These are phyloP conservation scores for Veloboletus limbatus DNA, from an alignment of 1,284 basidiomycete genomes.

Conservation along the genomic window DNA sequence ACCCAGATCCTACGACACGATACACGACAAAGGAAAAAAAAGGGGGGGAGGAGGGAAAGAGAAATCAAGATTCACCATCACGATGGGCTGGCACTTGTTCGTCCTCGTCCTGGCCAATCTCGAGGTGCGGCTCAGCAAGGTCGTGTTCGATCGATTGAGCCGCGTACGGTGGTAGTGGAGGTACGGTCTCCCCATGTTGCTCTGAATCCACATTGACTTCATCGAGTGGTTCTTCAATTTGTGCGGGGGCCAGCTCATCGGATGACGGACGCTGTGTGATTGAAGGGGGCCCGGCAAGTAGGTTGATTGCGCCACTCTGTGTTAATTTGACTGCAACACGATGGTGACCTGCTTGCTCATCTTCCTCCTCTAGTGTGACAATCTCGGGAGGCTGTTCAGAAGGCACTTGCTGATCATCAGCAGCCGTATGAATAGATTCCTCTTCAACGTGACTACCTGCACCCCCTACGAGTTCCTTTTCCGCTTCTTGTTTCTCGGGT, in stretches of 20 bases:
- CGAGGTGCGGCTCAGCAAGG: conserved; percentile 7
- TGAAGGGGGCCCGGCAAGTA: conserved; percentile 42
- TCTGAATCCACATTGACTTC: conserved; percentile 25
- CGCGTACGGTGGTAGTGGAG: conserved; percentile 12
- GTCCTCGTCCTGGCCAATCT: conserved; percentile 20
- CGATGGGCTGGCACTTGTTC: conserved; percentile 23
- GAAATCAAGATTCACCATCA: conserved; percentile 59
- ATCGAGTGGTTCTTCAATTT: conserved; percentile 8
- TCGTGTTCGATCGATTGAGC: conserved; percentile 5
- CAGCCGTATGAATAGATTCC: conserved; percentile 3
- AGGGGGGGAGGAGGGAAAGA: background rate
- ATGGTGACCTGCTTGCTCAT: conserved; percentile 50
- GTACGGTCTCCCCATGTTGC: conserved; percentile 11
- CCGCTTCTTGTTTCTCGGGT: conserved; percentile 16
- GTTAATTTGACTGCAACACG: conserved; percentile 61
- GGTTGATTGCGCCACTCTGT: conserved; percentile 66
- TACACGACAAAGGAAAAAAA: conserved; percentile 21
- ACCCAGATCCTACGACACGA: conserved; percentile 30
- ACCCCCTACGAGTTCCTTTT: conserved; percentile 15
- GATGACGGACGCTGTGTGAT: conserved; percentile 33
- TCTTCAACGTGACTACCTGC: conserved; percentile 4
- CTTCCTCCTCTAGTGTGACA: conserved; percentile 46
- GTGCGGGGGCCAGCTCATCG: conserved; percentile 7
- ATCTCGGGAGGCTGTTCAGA: conserved; percentile 19
- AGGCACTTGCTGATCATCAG: conserved; percentile 18